A percentile compares a stretch with the other conserved stretches of the same genome.
Evolutionary conservation across 345 rosid genomes (phyloP).

Genomic region (Kernera saxatilis): DNA sequence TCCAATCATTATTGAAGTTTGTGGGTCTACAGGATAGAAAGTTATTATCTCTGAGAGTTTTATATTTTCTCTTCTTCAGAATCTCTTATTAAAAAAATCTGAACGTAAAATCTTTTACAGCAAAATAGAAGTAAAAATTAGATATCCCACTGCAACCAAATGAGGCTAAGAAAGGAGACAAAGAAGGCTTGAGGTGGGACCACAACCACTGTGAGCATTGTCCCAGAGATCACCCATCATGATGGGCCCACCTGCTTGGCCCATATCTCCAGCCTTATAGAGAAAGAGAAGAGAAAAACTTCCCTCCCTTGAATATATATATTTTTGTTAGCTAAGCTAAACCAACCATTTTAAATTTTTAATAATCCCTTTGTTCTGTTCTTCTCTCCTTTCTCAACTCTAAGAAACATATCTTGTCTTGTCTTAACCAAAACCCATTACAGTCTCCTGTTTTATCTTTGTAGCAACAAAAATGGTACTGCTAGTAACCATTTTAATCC

Average conservation of each 20-base stretch:
- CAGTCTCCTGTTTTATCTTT: neutral
- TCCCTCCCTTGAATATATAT: neutral
- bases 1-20: neutral
- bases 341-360: conserved; percentile 1
- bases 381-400: neutral
- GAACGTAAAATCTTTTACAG: neutral
- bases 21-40: neutral
- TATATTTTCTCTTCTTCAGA: neutral
- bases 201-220: conserved; percentile 19
- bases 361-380: neutral
- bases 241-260: conserved; percentile 26
- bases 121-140: neutral
- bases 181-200: conserved; percentile 14
- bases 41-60: neutral
- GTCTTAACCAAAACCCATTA: conserved; percentile 16
- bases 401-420: neutral
- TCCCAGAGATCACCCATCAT: conserved; percentile 32
- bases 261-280: conserved; percentile 25
- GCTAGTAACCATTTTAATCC: neutral
- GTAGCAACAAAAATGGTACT: neutral
- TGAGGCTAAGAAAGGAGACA: conserved; percentile 21
- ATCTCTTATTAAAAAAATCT: neutral
- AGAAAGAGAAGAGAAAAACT: neutral
- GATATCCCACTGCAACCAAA: conserved; percentile 10
- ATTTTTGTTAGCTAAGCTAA: neutral